Base-by-base conservation (phyloP, 768 basidiomycete genomes). In the Phlegmacium glaucopus region DNA sequence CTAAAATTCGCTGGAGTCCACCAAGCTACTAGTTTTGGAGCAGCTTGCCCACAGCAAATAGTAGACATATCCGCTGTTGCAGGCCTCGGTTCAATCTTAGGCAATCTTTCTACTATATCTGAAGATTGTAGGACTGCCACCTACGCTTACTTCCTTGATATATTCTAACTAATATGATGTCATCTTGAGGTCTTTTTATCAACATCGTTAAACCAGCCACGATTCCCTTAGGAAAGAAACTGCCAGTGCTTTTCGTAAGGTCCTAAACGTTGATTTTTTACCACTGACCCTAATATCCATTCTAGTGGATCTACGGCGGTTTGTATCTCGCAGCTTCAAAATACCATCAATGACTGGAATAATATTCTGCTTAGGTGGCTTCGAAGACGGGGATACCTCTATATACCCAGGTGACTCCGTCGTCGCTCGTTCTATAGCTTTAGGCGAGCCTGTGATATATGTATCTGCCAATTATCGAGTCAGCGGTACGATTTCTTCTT, bases 211-310 rank as follows among this genome's bases (percentile, higher is more conserved):
- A 51, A 13, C 72, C 76, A 9, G 47, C 57, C 7, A 44, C 44
- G 32, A 44, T 61, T 4, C 56, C 54, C 1, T 39, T 56, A 0
- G 47, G 53, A 4, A 57, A 58, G 12, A 63, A 61, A 28, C 53
- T 76, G 4, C 75, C 75, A 1, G 69, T 77, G 4, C 53, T 72
- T 6, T 63, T 72, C 8, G 75, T 75, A 41, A 40, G 57, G 42
- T 54, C 9, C 15, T 25, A 9, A n/a, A 49, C 50, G 3, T 54
- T 54, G 16, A 36, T 61, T 29, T n/a, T 61, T 11, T n/a, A 34
- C 32, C 32, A n/a, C 32, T 34, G 10, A 34, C 2, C n/a, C 32
- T 11, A 34, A 34, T 34, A 22, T 2, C 9, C n/a, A 34, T 30
- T 13, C 3, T 25, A 70, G 68, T 72, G 62, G 59, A 56, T 70